phyloP scores from a whole-genome alignment of 192 early-diverging fungal genomes.

The Linnemannia exigua region DNA sequence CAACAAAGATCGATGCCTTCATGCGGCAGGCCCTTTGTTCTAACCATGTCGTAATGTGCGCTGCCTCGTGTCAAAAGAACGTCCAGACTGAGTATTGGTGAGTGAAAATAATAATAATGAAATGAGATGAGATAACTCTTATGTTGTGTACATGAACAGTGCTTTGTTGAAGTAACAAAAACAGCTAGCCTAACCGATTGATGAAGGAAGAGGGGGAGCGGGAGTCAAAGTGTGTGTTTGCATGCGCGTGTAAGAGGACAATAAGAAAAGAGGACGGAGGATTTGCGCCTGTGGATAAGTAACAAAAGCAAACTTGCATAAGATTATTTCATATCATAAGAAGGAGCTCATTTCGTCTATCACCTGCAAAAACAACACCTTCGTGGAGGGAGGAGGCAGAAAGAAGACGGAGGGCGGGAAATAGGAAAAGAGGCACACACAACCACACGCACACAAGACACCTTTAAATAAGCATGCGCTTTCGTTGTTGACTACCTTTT shows the following conservation, averaged over 20 bases:
- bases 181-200: too few species aligned
- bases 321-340: neutral
- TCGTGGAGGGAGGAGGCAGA: neutral
- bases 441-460: neutral
- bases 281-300: neutral
- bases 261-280: neutral
- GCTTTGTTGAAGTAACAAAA: too few species aligned
- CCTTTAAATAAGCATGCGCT: too few species aligned
- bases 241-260: neutral
- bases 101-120: too few species aligned
- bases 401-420: neutral
- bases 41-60: conserved; percentile 34
- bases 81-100: conserved; percentile 22
- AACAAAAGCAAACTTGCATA: neutral
- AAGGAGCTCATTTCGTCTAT: neutral
- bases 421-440: neutral
- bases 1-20: conserved; percentile 19
- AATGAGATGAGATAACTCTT: too few species aligned
- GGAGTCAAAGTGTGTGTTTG: neutral
- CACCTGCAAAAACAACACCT: neutral
- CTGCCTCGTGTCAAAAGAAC: conserved; percentile 25
- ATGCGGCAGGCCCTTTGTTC: conserved; percentile 27
- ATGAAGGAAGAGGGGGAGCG: neutral
- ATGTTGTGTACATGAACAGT: too few species aligned
- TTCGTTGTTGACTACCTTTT: neutral